These are phyloP conservation scores for Aspergillus carbonarius DNA, from an alignment of 2,329 filamentous ascomycete genomes.

Conservation along the genomic window DNA sequence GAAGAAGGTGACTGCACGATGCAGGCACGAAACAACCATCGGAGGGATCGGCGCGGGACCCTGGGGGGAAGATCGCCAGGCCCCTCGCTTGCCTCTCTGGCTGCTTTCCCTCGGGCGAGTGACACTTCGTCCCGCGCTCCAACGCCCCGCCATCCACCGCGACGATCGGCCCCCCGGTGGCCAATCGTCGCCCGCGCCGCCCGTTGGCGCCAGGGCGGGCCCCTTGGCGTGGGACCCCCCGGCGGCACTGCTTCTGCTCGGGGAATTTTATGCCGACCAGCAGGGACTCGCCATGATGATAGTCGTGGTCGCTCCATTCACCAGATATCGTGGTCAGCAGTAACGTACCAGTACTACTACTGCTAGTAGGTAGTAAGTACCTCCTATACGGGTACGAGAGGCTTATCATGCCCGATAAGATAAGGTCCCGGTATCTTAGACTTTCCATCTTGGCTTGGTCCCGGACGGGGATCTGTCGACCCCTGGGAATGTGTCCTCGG, in stretches of 20 bases:
- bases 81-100: neutral
- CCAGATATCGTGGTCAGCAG: too few relatives aligned
- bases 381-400: too few relatives aligned
- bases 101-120: neutral
- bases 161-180: neutral
- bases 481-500: neutral
- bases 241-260: neutral
- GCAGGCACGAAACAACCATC: conserved; percentile 3
- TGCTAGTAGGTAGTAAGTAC: too few relatives aligned
- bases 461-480: neutral
- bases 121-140: neutral
- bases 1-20: neutral
- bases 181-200: neutral
- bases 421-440: neutral
- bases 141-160: neutral
- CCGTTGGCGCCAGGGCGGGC: neutral
- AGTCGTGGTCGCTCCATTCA: too few relatives aligned
- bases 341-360: too few relatives aligned
- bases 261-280: too few relatives aligned
- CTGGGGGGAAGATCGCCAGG: conserved; percentile 1
- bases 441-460: neutral
- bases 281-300: too few relatives aligned
- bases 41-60: conserved; percentile 5
- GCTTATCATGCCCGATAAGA: neutral
- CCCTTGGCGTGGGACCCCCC: neutral